Evolutionary conservation across 371 early-diverging fungal species (phyloP), one percentile per base, ranked within the genome.

Genomic region (Mortierella sp.): DNA sequence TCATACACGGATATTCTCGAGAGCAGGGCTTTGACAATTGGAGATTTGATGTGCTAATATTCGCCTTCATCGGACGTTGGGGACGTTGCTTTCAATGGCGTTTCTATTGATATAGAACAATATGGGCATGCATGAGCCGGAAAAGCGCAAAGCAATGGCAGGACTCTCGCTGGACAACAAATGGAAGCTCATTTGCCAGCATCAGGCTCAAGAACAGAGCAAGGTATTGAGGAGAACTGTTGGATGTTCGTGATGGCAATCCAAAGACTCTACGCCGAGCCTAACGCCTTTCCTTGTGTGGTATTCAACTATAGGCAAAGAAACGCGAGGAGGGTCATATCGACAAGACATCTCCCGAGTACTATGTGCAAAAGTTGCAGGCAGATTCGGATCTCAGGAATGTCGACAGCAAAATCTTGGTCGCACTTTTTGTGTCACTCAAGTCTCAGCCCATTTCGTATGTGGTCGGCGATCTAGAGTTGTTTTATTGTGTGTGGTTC

Each of bases 371-470:
- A 43, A 86, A 88, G 28, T 83, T 86, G 60, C 84, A 85, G 52
- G 40, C 83, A 31, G 88, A 89, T 60, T 79, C 83, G 8, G 87
- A 90, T 55, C 81, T 88, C 78, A 71, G 80, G 52, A 85, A 81
- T 54, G 85, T 88, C 31, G 86, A 88, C 12, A 79, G 84, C 14
- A 83, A 87, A 52, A 54, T 87, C 14, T 70, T 89, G 13, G 85
- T 86, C n/a, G 87, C 87, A 51, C 74, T 91, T 5, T 81, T 86
- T 59, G 90, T 91, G 49, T 87, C 89, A 40, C 63, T 91, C 17
- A 83, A 88, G 50, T 92, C 94, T 21, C 89, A 90, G 83, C 92
- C 92, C 2, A 80, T 94, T 34, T 86, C 85, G 88, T 94, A 90
- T 65, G 79, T 76, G n/a, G n/a, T n/a, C n/a, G n/a, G n/a, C n/a